Evolutionary conservation across 306 rosid species (phyloP).

Genomic region (Adenanthera pavonina): DNA sequence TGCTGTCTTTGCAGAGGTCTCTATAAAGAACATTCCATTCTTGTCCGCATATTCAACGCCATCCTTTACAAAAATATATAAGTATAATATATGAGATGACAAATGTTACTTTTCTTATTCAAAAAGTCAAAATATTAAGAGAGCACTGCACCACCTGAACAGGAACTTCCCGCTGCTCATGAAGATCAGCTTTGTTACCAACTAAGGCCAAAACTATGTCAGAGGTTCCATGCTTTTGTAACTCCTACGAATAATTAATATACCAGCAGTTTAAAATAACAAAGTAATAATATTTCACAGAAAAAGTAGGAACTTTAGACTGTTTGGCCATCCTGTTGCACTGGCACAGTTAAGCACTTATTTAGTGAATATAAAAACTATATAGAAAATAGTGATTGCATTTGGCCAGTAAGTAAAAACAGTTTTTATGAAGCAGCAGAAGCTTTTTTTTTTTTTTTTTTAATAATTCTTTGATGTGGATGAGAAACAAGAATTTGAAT

Average conservation of each 20-base stretch:
- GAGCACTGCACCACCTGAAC: slow-evolving; percentile 48
- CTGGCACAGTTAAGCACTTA: background rate
- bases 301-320: background rate
- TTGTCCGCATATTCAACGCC: slow-evolving; percentile 89
- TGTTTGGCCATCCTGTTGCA: background rate
- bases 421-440: slow-evolving; percentile 3
- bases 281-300: slow-evolving; percentile 1
- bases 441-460: background rate
- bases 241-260: slow-evolving; percentile 55
- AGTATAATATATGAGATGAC: slow-evolving; percentile 24
- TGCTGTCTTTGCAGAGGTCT: slow-evolving; percentile 99
- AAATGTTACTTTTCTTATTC: background rate
- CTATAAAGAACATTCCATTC: slow-evolving; percentile 97
- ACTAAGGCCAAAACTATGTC: slow-evolving; percentile 79
- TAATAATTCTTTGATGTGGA: background rate
- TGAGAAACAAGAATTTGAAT: background rate
- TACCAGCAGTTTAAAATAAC: slow-evolving; percentile 21
- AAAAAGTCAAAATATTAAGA: slow-evolving; percentile 8
- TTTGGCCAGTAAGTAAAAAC: background rate
- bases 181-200: slow-evolving; percentile 76
- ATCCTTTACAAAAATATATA: slow-evolving; percentile 59
- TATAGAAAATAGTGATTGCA: background rate
- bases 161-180: slow-evolving; percentile 67
- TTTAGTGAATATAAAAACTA: background rate
- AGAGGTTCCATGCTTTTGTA: slow-evolving; percentile 78